phyloP scores from a whole-genome alignment of 192 early-diverging fungal genomes.

The Backusella tarrabulga region DNA sequence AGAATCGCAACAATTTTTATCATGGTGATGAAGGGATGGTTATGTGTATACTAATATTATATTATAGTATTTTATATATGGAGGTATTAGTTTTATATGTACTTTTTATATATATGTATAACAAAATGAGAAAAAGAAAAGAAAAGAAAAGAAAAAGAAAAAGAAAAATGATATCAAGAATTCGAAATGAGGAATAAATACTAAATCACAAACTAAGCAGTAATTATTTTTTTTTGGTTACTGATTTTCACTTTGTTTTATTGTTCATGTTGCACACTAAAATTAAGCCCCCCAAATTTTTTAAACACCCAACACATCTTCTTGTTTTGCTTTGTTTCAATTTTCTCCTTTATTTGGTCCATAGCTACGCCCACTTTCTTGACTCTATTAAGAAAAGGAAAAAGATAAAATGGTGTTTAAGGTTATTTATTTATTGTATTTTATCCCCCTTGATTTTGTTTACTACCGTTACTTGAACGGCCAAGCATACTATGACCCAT shows the following conservation, averaged over 20 bases:
- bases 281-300: neutral
- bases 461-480: neutral
- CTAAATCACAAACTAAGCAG: conserved; percentile 3
- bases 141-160: neutral
- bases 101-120: neutral
- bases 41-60: neutral
- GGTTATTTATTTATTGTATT: neutral
- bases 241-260: conserved; percentile 1
- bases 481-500: neutral
- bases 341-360: neutral
- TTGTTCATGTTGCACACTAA: neutral
- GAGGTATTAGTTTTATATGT: neutral
- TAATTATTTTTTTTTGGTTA: conserved; percentile 1
- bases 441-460: neutral
- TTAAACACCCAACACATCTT: neutral
- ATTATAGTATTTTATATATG: neutral
- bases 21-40: neutral
- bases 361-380: neutral
- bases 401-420: neutral
- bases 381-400: neutral
- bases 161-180: neutral
- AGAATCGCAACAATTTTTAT: neutral
- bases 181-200: neutral
- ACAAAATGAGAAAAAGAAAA: neutral
- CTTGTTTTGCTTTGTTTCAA: neutral